Base-by-base conservation (phyloP, 768 basidiomycete species). In the Suillus occidentalis region DNA sequence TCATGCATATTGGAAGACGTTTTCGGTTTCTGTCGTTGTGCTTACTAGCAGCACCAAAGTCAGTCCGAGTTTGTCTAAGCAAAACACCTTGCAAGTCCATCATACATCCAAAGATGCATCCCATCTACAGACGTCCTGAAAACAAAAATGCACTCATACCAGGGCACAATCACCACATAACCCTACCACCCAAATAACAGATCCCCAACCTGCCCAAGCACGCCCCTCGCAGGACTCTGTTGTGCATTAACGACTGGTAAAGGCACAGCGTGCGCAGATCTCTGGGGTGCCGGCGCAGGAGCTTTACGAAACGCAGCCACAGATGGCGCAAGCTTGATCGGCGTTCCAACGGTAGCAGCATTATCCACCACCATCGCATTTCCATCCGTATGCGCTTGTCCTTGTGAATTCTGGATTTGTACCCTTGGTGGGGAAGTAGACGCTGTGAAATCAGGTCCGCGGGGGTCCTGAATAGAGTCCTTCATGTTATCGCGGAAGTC, bases 131-230 rank as follows among this genome's bases (percentile, higher is more conserved):
- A 55, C 31, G 10, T 55, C 18, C 9, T 25, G 6, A 40, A 40
- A 12, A 40, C 39, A 12, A 58, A 18, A 40, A 16, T 9, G 5
- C 18, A n/a, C 37, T 37, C 22, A 25, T 18, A 25, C 16, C 16
- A 25, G 25, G 28, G 39, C 18, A 58, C 16, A 2, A 28, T 37
- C n/a, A 61, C 7, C 20, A n/a, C 40, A n/a, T 18, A 20, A 20
- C 39, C 55, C 78, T 85, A 93, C 91, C 91, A 93, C 18, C 91
- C 91, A 72, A 92, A 93, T 57, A 94, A 88, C 67, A 92, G 73
- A 79, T 94, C 91, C 14, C 89, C 88, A 61, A 93, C 86, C 75
- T 91, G 90, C 16, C 89, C 89, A 14, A 92, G 66, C 68, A 92
- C 71, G 8, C 88, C 83, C 72, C 87, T 92, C 66, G 71, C 83